Base-by-base conservation (phyloP, 306 rosid species). In the Citrullus amarus region DNA sequence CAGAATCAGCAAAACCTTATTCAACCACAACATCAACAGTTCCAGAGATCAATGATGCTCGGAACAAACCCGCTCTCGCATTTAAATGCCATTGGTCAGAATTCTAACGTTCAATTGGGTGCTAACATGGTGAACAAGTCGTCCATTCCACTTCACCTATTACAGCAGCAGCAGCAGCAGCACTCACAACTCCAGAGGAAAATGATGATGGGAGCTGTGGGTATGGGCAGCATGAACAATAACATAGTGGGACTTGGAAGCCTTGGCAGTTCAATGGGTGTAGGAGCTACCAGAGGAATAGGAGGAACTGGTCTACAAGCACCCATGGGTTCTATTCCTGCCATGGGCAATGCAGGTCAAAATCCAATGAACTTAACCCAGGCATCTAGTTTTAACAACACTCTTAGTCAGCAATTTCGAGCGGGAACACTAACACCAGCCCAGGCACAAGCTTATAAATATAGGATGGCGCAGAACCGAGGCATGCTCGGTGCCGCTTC, bases 291-390 rank as follows among this genome's bases (percentile, higher is more conserved):
- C 20, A 84, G 98, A 82, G 97, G 96, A 80, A 81, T 95, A 28
- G 94, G 92, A 57, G 96, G 95, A 82, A 68, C 92, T 72, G 98
- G 96, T 82, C 88, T 95, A 71, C 87, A 97, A 51, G 82, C 97
- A 58, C 88, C 99, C 9, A 86, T 95, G 93, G 76, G 88, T 28
- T 81, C 98, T 81, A 83, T 95, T 50, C 82, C 99, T 79, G 87
- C 92, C 75, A 88, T 92, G 88, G 91, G 93, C 82, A 92, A 84
- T 84, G 86, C 88, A 71, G 93, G 89, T 76, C 99, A 90, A 87
- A 96, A 78, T 69, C 87, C 90, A 51, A 82, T 92, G 87, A 91
- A 80, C 87, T 84, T 89, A 75, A 71, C 81, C 79, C 97, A 85
- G 84, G 68, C 88, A 66, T 76, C 98, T 36, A 92, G 63, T 78